Conservation (phyloP, 306 rosid genomes). For the Castanopsis chinensis region DNA sequence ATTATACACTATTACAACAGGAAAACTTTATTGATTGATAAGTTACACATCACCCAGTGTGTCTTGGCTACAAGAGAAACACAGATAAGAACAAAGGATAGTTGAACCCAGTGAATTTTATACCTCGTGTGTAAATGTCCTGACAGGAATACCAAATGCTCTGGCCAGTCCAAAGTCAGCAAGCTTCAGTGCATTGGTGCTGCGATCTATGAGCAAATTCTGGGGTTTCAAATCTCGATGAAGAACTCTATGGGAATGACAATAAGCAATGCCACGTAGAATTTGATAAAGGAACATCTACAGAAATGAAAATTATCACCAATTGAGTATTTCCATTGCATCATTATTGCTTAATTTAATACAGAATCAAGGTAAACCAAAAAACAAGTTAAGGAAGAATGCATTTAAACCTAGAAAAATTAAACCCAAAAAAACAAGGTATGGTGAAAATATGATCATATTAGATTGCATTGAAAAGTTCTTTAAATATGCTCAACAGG, state of each 20-base stretch:
- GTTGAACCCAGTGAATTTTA: conserved; percentile 7
- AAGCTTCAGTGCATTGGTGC: conserved; percentile 89
- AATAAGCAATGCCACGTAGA: conserved; percentile 98
- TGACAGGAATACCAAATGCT: conserved; percentile 99
- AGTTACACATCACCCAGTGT: too few relatives aligned
- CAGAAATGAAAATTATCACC: conserved; percentile 34
- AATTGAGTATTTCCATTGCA: conserved; percentile 26
- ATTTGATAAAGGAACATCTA: conserved; percentile 98
- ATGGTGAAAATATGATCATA: neutral
- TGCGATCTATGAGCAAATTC: conserved; percentile 91
- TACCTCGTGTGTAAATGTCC: conserved; percentile 98
- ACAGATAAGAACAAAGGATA: conserved; percentile 11
- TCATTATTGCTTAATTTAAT: conserved; percentile 14
- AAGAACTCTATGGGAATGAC: conserved; percentile 98
- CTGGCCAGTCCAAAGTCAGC: conserved; percentile 99
- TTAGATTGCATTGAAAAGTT: neutral
- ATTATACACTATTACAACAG: neutral
- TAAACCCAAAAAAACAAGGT: neutral
- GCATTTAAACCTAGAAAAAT: neutral
- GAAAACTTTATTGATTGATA: neutral
- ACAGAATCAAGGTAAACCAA: conserved; percentile 13
- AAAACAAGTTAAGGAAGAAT: neutral
- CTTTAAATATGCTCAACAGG: neutral
- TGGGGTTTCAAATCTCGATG: conserved; percentile 99
- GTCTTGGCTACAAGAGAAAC: neutral